These are phyloP conservation scores for Alternaria brassicae DNA, from an alignment of 2,329 filamentous ascomycete genomes.

Conservation along the genomic window DNA sequence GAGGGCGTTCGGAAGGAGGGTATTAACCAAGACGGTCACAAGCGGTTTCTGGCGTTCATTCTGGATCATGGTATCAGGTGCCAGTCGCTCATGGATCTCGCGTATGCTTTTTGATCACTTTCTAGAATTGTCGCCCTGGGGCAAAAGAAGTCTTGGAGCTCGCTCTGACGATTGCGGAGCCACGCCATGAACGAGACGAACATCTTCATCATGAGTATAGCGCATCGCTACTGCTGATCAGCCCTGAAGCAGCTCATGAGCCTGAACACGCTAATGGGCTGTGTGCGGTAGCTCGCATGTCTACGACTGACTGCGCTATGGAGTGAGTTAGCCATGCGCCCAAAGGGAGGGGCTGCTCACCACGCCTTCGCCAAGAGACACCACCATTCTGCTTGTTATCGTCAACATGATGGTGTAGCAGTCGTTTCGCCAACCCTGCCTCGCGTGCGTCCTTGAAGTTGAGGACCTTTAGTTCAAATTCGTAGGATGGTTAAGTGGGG, in stretches of 20 bases:
- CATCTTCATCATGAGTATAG: not conserved
- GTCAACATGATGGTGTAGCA: not conserved
- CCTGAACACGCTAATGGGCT: not conserved
- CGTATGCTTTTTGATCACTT: rapidly evolving
- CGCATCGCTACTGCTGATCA: not conserved
- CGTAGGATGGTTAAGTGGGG: not conserved
- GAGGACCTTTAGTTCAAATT: not conserved
- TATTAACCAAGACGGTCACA: not conserved
- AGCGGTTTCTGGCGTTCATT: not conserved
- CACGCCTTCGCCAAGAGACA: not conserved
- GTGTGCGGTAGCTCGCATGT: not conserved
- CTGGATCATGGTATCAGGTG: not conserved
- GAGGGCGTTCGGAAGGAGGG: not conserved
- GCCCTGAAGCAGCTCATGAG: not conserved
- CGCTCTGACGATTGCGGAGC: not conserved
- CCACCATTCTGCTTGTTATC: not conserved
- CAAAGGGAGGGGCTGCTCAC: not conserved
- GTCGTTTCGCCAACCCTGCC: not conserved
- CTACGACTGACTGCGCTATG: not conserved
- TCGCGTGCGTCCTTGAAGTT: not conserved
- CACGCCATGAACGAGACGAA: not conserved
- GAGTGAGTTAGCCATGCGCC: not conserved
- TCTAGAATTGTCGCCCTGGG: not conserved
- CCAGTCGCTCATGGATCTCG: not conserved
- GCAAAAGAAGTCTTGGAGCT: not conserved